Evolutionary conservation across 192 early-diverging fungal genomes (phyloP).

Genomic region (Funneliformis mosseae): DNA sequence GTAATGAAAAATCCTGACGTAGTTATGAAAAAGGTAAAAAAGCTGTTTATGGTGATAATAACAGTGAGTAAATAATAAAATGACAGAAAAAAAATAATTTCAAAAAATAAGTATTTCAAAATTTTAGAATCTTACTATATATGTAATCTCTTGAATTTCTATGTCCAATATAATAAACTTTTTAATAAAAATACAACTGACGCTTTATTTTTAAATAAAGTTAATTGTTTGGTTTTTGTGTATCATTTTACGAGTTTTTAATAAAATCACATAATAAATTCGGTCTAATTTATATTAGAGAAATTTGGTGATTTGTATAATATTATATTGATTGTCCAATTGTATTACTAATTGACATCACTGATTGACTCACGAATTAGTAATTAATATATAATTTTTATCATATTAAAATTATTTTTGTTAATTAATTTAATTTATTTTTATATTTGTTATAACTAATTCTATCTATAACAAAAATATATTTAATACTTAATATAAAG

Average conservation of each 20-base stretch:
- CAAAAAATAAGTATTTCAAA: background rate
- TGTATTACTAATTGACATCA: too few species aligned
- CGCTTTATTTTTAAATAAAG: background rate
- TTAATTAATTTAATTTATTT: too few species aligned
- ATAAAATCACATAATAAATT: slow-evolving; percentile 2
- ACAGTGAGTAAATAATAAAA: background rate
- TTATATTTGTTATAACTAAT: too few species aligned
- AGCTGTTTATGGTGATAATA: background rate
- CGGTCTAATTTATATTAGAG: background rate
- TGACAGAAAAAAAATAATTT: background rate
- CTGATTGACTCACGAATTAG: too few species aligned
- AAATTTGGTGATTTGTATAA: background rate
- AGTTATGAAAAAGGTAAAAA: background rate
- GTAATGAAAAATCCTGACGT: background rate
- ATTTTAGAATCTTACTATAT: background rate
- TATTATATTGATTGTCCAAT: too few species aligned
- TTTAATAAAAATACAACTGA: background rate
- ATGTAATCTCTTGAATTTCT: background rate
- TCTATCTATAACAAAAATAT: too few species aligned
- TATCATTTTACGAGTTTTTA: slow-evolving; percentile 1
- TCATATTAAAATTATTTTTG: too few species aligned
- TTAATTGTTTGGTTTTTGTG: background rate
- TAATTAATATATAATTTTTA: too few species aligned
- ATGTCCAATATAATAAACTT: background rate
- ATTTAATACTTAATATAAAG: too few species aligned